Evolutionary conservation across 2,329 filamentous ascomycete species (phyloP).

Genomic region (Lasiodiplodia theobromae): DNA sequence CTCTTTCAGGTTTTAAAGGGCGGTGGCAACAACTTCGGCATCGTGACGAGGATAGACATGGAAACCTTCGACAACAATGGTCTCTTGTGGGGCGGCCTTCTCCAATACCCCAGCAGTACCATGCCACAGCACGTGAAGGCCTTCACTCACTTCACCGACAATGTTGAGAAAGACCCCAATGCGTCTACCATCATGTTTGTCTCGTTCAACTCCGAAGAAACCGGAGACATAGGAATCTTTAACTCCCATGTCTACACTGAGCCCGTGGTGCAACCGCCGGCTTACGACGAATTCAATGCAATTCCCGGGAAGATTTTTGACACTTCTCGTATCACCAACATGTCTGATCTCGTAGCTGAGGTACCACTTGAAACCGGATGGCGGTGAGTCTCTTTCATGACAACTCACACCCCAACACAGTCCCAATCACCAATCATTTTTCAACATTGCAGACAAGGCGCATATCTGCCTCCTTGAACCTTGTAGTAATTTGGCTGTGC

Average conservation of each 20-base stretch:
- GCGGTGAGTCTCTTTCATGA: neutral
- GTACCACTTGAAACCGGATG: slow-evolving; percentile 18
- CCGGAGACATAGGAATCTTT: slow-evolving; percentile 30
- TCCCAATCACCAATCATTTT: too few species aligned
- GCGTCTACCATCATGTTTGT: slow-evolving; percentile 35
- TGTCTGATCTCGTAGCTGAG: slow-evolving; percentile 36
- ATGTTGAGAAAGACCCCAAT: slow-evolving; percentile 35
- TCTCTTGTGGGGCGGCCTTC: slow-evolving; percentile 47
- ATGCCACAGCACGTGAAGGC: slow-evolving; percentile 34
- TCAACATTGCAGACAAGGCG: too few species aligned
- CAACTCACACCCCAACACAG: too few species aligned
- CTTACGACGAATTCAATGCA: slow-evolving; percentile 37
- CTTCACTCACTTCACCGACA: slow-evolving; percentile 34
- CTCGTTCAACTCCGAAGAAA: slow-evolving; percentile 33
- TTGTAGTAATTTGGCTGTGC: neutral
- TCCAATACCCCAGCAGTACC: slow-evolving; percentile 37
- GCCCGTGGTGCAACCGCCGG: slow-evolving; percentile 32
- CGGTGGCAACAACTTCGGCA: slow-evolving; percentile 47
- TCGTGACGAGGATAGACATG: slow-evolving; percentile 45
- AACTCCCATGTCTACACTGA: slow-evolving; percentile 37
- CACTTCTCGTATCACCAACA: slow-evolving; percentile 36
- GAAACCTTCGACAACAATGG: neutral
- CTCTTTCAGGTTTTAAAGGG: slow-evolving; percentile 49
- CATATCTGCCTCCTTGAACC: too few species aligned
- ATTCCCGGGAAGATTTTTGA: slow-evolving; percentile 39